phyloP scores from a whole-genome alignment of 2,329 filamentous ascomycete genomes.

The Fusarium odoratissimum region DNA sequence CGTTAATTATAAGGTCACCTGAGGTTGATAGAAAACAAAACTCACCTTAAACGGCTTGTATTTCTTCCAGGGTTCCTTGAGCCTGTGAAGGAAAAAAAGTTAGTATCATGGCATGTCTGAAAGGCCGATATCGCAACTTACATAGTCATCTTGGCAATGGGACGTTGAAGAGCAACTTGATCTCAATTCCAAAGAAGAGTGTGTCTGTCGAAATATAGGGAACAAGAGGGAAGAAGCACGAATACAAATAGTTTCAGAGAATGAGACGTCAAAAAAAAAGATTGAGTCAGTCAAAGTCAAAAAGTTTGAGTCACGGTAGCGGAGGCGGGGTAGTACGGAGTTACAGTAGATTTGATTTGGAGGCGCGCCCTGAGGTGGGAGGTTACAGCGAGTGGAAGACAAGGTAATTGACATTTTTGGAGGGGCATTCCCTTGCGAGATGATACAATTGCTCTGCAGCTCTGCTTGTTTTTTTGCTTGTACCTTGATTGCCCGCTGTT shows the following conservation, averaged over 20 bases:
- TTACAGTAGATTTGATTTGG: conserved; percentile 2
- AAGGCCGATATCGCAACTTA: conserved; percentile 21
- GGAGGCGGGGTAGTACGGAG: conserved; percentile 21
- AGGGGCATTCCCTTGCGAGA: conserved; percentile 17
- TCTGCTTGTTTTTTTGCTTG: neutral
- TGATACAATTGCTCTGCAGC: neutral
- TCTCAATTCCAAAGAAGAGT: conserved; percentile 10
- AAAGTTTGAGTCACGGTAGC: conserved; percentile 27
- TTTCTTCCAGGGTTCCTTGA: conserved; percentile 81
- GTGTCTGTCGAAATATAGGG: neutral
- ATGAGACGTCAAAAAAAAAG: conserved; percentile 8
- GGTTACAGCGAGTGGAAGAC: neutral
- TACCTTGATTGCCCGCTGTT: conserved; percentile 11
- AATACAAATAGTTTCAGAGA: conserved; percentile 25
- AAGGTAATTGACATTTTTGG: conserved; percentile 4
- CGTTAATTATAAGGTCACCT: neutral
- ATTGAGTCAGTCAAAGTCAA: conserved; percentile 28
- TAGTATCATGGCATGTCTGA: neutral
- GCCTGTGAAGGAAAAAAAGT: conserved; percentile 57
- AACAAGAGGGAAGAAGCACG: neutral
- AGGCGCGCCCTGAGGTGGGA: conserved; percentile 3
- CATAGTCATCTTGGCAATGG: conserved; percentile 24
- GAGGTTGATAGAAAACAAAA: conserved; percentile 47
- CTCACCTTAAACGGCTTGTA: conserved; percentile 70
- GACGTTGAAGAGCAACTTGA: neutral